Evolutionary conservation across 495 filamentous ascomycete genomes (phyloP).

Genomic region (Penicillium maclennaniae): DNA sequence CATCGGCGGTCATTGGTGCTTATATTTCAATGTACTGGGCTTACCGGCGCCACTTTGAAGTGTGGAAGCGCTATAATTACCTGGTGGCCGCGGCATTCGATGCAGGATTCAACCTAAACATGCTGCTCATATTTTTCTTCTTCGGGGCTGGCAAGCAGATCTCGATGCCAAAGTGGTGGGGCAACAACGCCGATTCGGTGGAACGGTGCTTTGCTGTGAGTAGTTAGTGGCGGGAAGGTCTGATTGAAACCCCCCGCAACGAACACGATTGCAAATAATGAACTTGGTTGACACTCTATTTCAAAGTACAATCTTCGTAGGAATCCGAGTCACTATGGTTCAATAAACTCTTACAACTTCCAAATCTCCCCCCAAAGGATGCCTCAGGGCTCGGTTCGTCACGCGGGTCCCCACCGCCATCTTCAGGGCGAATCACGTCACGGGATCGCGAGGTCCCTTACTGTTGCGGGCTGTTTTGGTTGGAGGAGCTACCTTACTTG

Average conservation of each 20-base stretch:
- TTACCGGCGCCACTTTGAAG: constrained; percentile 48
- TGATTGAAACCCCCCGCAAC: not conserved
- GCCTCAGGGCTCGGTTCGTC: constrained; percentile 19
- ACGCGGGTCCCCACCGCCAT: constrained; percentile 13
- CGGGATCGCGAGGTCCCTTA: constrained; percentile 24
- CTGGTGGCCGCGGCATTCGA: constrained; percentile 55
- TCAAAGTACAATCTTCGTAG: no score
- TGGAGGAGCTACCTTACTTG: constrained; percentile 21
- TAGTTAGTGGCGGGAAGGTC: not conserved
- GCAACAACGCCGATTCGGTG: constrained; percentile 40
- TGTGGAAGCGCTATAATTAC: constrained; percentile 56
- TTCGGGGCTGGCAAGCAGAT: constrained; percentile 51
- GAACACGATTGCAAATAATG: not conserved
- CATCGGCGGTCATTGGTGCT: constrained; percentile 52
- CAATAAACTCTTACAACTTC: not conserved
- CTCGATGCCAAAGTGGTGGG: constrained; percentile 57
- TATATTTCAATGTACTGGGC: constrained; percentile 55
- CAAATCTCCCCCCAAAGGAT: not conserved
- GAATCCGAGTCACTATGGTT: not conserved
- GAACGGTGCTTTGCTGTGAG: constrained; percentile 35
- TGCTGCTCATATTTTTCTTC: constrained; percentile 54
- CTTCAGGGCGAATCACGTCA: constrained; percentile 18
- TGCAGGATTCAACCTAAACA: constrained; percentile 54
- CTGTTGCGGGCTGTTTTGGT: constrained; percentile 29
- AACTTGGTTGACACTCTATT: not conserved